Percentiles rank a stretch among this genome's conserved stretches.
Conservation (phyloP, 805 yeast genomes). For the Ogataea salicorniae region DNA sequence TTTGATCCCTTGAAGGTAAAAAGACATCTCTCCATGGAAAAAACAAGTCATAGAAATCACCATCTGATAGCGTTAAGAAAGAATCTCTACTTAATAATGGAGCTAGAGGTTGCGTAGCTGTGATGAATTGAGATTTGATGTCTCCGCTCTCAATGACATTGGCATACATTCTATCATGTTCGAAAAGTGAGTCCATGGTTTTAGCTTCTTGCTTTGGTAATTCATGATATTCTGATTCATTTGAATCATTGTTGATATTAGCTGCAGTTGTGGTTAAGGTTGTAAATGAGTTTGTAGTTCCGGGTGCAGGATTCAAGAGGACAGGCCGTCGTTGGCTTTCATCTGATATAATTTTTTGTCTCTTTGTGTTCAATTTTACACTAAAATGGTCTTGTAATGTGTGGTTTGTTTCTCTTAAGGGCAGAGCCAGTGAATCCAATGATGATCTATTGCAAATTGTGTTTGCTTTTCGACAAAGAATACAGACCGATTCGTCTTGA, state of each 20-base stretch:
- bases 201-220: too few species aligned
- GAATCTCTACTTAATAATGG: constrained; percentile 29
- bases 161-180: constrained; percentile 24
- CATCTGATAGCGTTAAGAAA: constrained; percentile 27
- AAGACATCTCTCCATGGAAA: constrained; percentile 30
- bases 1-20: constrained; percentile 11
- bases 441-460: constrained; percentile 2
- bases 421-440: too few species aligned
- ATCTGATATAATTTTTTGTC: not conserved
- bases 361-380: not conserved
- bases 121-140: constrained; percentile 25
- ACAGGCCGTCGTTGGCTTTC: too few species aligned
- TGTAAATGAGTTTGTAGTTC: not conserved
- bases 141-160: constrained; percentile 19
- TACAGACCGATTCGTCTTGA: constrained; percentile 8
- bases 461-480: constrained; percentile 10
- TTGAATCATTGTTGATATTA: not conserved
- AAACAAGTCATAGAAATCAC: constrained; percentile 26
- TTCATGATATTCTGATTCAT: not conserved
- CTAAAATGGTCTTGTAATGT: not conserved
- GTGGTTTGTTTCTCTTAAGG: not conserved
- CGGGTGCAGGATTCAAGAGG: not conserved
- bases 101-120: constrained; percentile 30
- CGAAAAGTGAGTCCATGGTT: constrained; percentile 6
- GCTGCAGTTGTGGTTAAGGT: not conserved